Base-by-base conservation (phyloP, 768 basidiomycete species). In the Inosperma sp. region DNA sequence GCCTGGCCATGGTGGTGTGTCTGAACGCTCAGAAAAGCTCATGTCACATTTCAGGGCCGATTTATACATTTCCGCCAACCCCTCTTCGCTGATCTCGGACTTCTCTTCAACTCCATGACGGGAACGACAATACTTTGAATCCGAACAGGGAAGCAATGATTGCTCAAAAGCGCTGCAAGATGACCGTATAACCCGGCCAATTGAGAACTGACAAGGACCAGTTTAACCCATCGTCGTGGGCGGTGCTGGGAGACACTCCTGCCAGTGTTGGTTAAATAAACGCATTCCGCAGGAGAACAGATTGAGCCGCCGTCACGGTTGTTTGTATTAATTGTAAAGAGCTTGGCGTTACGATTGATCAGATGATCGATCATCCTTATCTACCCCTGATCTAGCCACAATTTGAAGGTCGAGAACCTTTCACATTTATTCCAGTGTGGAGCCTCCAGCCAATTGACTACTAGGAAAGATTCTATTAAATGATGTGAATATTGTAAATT, bases 11-110 rank as follows among this genome's bases (percentile, higher is more conserved):
- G 45, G 45, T 31, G 30, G 8, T 48, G 37, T 34, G 46, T 48
- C n/a, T 25, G 35, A 48, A 37, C 16, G 33, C 14, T 22, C 9
- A 13, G 14, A 48, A 35, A 12, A 2, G 16, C 25, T 17, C 46
- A 19, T 19, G 35, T 48, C 46, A 37, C 23, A 21, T n/a, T 25
- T 48, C 46, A 27, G 30, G 46, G 46, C 46, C 13, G 21, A 4
- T 30, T 22, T 48, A 48, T 48, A 35, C 9, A 19, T 37, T 35
- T 17, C 34, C 46, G 33, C 1, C 25, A 35, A 35, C 0, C 21
- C 45, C 43, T 16, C n/a, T 19, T 48, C 46, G 46, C 34, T 36
- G 34, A 48, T 48, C 46, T 48, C 46, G 46, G 46, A 26, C 34
- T 19, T 37, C 25, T 25, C 23, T 16, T 3, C 17, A 3, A 39